Evolutionary conservation across 108 stramenopile species (phyloP), one percentile per base, ranked within the genome.

Genomic region (Skeletonema grethae): DNA sequence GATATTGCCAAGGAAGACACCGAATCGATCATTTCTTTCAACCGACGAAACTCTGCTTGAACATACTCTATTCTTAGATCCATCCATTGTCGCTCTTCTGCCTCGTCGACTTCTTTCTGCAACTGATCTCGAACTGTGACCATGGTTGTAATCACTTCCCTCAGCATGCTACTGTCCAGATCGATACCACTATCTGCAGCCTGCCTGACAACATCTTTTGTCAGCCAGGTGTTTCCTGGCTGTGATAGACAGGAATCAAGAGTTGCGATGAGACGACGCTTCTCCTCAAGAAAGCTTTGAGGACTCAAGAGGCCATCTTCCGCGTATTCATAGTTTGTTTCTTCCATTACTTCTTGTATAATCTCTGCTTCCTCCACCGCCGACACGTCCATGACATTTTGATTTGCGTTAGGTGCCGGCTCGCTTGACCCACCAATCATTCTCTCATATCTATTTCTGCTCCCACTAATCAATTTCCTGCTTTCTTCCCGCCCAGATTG

Each of bases 211-310:
- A 82, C 64, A 2, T 84, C 77, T 61, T 65, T 68, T 11, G 72
- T 82, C 12, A 88, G 72, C 88, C 88, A 89, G 10, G 86, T 87
- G 25, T 83, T 48, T 61, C 82, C 76, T 13, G 88, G 88, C 22
- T 77, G 79, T 38, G 76, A 76, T 11, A 89, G 73, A 48, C 86
- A 89, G 10, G 75, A 50, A 61, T 72, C 61, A 12, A 89, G 72
- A 18, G 76, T 84, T 10, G 55, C 35, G 22, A 87, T 53, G 5
- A 89, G 32, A 60, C 85, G 57, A 15, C 46, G 63, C 48, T 80
- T 80, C 56, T 80, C 79, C 72, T 80, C 73, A 9, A 74, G 32
- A 39, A 80, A 80, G 46, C 72, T 65, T 34, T 43, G 66, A 4
- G 79, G 79, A 43, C 73, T 74, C 30, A 80, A 57, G 55, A 80